Evolutionary conservation across 2,329 filamentous ascomycete species (phyloP), one percentile per base, ranked within the genome.

Genomic region (Colletotrichum sp.): DNA sequence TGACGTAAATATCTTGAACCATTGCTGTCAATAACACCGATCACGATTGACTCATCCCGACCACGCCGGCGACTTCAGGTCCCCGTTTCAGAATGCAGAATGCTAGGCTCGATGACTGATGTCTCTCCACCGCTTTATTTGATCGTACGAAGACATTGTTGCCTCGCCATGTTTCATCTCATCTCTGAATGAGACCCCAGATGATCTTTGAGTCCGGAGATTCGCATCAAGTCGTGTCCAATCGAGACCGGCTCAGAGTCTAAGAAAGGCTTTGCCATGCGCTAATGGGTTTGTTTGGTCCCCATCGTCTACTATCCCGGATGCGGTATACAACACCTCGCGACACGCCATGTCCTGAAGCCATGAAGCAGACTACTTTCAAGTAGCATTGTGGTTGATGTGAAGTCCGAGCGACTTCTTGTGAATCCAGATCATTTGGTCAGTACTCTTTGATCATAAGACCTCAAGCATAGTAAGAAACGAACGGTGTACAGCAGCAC

Each of bases 61-160:
- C 44, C n/a, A 21, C 44, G 6, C 9, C 10, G 10, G 13, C 2
- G n/a, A 21, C 10, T 12, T 21, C 1, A 1, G 18, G 9, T 8
- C 6, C 6, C 4, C 44, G 10, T 49, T 49, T 13, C n/a, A 7
- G 44, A 21, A 44, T 44, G 39, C n/a, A 12, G n/a, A 49, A 4
- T 21, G n/a, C 18, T 8, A 49, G 10, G 2, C 6, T 21, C n/a
- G 10, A 12, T 21, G 2, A 49, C 3, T 21, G 1, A 0, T 21
- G n/a, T 21, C 10, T 21, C 44, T 21, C n/a, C 18, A 4, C 6
- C 6, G n/a, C 3, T 49, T 49, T 1, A 1, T 12, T 4, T 21
- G 18, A 12, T 49, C 10, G 2, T 4, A 49, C 44, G 10, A 49
- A 21, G n/a, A 49, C n/a, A 3, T 49, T 13, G 18, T n/a, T 49